Conservation (phyloP, 78 protist species). For the Pelomyxa schiedti region DNA sequence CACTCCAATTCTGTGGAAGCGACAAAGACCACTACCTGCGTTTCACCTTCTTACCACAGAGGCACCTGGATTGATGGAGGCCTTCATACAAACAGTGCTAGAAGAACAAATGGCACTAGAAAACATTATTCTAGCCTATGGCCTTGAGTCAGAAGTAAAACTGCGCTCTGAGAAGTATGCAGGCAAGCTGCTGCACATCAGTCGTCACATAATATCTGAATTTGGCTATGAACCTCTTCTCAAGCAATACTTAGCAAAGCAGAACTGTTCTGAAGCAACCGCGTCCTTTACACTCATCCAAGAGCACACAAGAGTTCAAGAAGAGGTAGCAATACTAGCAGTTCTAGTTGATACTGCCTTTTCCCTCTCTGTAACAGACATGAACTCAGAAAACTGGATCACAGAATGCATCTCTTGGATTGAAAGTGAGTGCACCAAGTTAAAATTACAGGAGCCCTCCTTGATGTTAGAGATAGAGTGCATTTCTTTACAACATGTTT, state of each 20-base stretch:
- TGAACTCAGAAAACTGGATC: background rate
- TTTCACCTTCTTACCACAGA: slow-evolving; percentile 41
- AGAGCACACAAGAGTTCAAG: background rate
- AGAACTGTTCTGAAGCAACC: background rate
- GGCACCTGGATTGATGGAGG: slow-evolving; percentile 47
- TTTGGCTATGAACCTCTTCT: background rate
- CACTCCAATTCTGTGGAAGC: too few species aligned
- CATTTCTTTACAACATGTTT: background rate
- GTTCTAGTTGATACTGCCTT: background rate
- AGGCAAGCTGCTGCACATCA: background rate
- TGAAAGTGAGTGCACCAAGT: background rate
- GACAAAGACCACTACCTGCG: slow-evolving; percentile 18
- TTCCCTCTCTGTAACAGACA: background rate
- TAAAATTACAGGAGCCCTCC: background rate
- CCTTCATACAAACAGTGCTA: slow-evolving; percentile 38
- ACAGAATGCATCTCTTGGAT: background rate
- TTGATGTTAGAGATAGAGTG: background rate
- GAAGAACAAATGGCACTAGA: slow-evolving; percentile 35
- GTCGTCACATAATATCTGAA: background rate
- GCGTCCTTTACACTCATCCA: background rate
- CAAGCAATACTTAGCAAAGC: background rate
- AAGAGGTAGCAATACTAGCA: background rate
- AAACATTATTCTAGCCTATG: background rate
- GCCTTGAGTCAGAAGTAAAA: background rate
- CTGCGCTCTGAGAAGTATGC: background rate